These are phyloP conservation scores for Metarhizium anisopliae DNA, from an alignment of 2,329 filamentous ascomycete species.

Conservation along the genomic window DNA sequence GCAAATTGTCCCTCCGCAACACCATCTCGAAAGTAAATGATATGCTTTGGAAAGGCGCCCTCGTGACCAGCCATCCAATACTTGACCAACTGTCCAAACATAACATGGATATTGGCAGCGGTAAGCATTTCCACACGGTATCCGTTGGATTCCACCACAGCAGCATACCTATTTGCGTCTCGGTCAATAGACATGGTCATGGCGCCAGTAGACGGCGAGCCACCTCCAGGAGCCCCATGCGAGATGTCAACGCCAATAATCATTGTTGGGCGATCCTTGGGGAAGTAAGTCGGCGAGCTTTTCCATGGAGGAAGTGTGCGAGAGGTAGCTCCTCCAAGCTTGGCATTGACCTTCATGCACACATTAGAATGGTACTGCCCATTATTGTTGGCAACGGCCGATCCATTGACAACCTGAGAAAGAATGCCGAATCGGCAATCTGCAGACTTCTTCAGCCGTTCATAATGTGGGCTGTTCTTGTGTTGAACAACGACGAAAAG, in stretches of 20 bases:
- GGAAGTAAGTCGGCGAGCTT: constrained; percentile 23
- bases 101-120: constrained; percentile 51
- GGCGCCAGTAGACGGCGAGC: constrained; percentile 69
- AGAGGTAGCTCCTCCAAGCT: constrained; percentile 76
- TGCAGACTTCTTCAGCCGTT: constrained; percentile 78
- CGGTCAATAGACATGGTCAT: constrained; percentile 75
- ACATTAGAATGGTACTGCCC: constrained; percentile 90
- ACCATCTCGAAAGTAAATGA: constrained; percentile 91
- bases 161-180: constrained; percentile 65
- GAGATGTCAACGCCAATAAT: constrained; percentile 89
- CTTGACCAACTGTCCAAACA: constrained; percentile 55
- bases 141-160: constrained; percentile 75
- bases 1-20: constrained; percentile 81
- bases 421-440: constrained; percentile 80
- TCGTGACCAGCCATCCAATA: constrained; percentile 55
- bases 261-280: constrained; percentile 52
- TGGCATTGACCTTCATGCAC: constrained; percentile 93
- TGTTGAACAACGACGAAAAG: constrained; percentile 69
- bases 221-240: constrained; percentile 63
- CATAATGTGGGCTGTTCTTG: constrained; percentile 65
- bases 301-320: constrained; percentile 28
- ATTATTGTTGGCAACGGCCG: constrained; percentile 59
- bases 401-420: constrained; percentile 70
- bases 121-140: constrained; percentile 72
- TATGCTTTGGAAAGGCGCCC: constrained; percentile 46